These are phyloP conservation scores for Chloris gayana DNA, from an alignment of 176 grass and related monocot species.

Conservation along the genomic window DNA sequence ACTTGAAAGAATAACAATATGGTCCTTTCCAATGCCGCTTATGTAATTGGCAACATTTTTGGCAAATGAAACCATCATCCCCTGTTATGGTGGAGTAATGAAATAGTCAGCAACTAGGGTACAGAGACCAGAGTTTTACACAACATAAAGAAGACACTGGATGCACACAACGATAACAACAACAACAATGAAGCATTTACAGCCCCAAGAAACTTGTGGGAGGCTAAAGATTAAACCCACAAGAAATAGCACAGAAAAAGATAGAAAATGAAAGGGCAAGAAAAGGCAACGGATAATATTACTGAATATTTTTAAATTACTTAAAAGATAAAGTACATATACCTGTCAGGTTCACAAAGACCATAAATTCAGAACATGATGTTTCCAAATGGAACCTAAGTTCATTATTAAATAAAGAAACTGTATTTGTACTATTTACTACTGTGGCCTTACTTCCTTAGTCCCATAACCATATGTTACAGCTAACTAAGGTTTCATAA, in stretches of 20 bases:
- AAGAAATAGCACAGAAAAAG: not conserved
- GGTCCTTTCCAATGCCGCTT: slow-evolving; percentile 65
- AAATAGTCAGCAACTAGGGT: slow-evolving; percentile 6
- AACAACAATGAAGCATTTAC: not conserved
- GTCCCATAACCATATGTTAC: not conserved
- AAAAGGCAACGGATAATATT: not conserved
- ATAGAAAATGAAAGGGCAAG: not conserved
- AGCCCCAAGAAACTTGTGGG: not conserved
- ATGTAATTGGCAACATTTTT: slow-evolving; percentile 72
- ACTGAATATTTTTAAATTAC: not conserved
- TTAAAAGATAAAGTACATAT: not conserved
- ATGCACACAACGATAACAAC: slow-evolving; percentile 1
- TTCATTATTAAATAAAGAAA: not conserved
- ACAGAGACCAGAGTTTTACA: not conserved
- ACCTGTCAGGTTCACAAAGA: not conserved
- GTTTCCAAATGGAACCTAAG: not conserved
- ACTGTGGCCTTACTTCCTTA: not conserved
- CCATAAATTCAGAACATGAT: not conserved
- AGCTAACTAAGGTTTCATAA: not conserved
- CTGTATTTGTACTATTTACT: not conserved
- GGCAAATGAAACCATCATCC: slow-evolving; percentile 92
- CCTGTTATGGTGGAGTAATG: slow-evolving; percentile 43
- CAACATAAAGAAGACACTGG: not conserved
- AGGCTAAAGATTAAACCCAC: not conserved
- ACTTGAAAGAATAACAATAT: slow-evolving; percentile 91